Percentiles rank a stretch among this genome's conserved stretches.
Conservation (phyloP, 805 yeast species). For the Sugiyamaella valdiviana region DNA sequence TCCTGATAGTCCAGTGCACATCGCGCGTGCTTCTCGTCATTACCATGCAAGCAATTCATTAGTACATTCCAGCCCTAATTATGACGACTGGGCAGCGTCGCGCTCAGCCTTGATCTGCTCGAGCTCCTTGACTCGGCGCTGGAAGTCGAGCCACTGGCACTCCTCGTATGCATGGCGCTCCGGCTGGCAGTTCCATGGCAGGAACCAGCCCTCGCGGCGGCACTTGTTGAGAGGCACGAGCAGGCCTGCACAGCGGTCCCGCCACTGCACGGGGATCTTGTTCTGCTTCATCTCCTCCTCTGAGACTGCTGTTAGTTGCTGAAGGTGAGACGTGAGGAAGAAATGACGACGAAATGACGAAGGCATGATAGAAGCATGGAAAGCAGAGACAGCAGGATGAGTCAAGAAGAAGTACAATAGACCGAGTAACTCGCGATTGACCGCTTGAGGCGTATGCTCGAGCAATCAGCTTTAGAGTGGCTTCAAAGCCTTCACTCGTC, state of each 20-base stretch:
- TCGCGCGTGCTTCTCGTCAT: too few species aligned
- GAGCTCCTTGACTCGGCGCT: constrained; percentile 71
- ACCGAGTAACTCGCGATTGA: too few species aligned
- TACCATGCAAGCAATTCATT: too few species aligned
- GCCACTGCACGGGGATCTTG: constrained; percentile 69
- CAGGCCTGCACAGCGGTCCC: constrained; percentile 75
- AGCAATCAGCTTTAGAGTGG: too few species aligned
- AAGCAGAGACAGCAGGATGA: too few species aligned
- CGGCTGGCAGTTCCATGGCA: constrained; percentile 69
- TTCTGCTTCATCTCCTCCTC: constrained; percentile 78
- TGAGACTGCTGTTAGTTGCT: constrained; percentile 42
- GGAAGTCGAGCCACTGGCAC: constrained; percentile 75
- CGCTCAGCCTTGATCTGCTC: constrained; percentile 45
- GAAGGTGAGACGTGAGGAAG: too few species aligned
- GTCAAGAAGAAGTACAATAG: too few species aligned
- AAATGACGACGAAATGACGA: too few species aligned
- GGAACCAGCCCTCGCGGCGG: constrained; percentile 47
- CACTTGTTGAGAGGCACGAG: constrained; percentile 58
- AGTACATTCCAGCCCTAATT: background rate
- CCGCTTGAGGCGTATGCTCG: too few species aligned
- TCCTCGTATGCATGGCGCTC: constrained; percentile 81
- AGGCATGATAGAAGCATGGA: background rate
- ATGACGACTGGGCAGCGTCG: constrained; percentile 8
- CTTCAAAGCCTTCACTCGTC: too few species aligned
- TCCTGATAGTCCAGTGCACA: too few species aligned